These are phyloP conservation scores for Fermentozyma sake DNA, from an alignment of 1,139 yeast species.

Conservation along the genomic window DNA sequence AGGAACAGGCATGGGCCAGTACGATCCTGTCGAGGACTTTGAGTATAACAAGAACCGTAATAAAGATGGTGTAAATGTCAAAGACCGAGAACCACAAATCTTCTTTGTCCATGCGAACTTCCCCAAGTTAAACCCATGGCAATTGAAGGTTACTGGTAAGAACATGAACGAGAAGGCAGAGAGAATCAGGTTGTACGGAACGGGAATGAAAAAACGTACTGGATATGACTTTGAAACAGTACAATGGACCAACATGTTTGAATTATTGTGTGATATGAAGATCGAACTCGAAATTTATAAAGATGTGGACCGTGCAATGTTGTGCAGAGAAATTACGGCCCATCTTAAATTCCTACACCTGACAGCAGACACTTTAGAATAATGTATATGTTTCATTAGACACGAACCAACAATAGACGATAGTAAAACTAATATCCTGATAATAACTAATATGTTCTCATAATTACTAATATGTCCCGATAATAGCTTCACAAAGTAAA, in stretches of 20 bases:
- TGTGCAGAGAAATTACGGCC: slow-evolving; percentile 45
- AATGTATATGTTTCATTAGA: too few relatives aligned
- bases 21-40: slow-evolving; percentile 60
- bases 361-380: slow-evolving; percentile 22
- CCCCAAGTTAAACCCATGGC: slow-evolving; percentile 62
- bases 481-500: too few relatives aligned
- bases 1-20: slow-evolving; percentile 75
- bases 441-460: too few relatives aligned
- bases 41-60: slow-evolving; percentile 9
- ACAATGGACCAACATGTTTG: slow-evolving; percentile 59
- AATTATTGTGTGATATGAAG: slow-evolving; percentile 51
- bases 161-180: slow-evolving; percentile 41
- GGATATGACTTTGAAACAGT: slow-evolving; percentile 58
- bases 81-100: slow-evolving; percentile 29
- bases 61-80: slow-evolving; percentile 5
- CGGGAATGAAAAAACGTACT: slow-evolving; percentile 45
- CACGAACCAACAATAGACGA: too few relatives aligned
- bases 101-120: slow-evolving; percentile 63
- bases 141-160: slow-evolving; percentile 36
- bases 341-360: slow-evolving; percentile 41
- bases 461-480: too few relatives aligned
- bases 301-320: slow-evolving; percentile 37
- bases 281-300: slow-evolving; percentile 43
- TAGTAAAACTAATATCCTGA: too few relatives aligned
- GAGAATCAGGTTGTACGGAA: slow-evolving; percentile 50